These are phyloP conservation scores for Spinacia oleracea DNA, from an alignment of 179 eudicot genomes.

Conservation along the genomic window DNA sequence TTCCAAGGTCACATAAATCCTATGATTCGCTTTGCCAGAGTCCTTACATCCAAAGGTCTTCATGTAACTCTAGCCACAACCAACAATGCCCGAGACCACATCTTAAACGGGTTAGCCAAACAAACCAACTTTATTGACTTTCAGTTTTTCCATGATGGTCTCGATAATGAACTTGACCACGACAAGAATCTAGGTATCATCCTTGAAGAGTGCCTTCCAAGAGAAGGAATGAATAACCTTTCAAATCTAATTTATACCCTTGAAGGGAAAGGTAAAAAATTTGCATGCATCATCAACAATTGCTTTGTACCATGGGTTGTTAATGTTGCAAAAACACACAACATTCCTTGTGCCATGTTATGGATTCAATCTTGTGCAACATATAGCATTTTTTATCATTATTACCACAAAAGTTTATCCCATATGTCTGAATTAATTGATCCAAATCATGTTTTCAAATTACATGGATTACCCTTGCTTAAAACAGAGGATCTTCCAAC, in stretches of 20 bases:
- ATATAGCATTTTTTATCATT: constrained; percentile 29
- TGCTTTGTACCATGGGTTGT: constrained; percentile 39
- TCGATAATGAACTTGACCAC: constrained; percentile 25
- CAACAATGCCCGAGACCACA: constrained; percentile 17
- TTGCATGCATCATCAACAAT: constrained; percentile 31
- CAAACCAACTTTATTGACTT: constrained; percentile 12
- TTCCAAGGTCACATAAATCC: constrained; percentile 40
- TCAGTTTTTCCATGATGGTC: constrained; percentile 36
- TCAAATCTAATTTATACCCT: constrained; percentile 23
- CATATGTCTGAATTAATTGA: constrained; percentile 18
- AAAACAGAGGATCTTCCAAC: constrained; percentile 34
- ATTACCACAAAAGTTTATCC: constrained; percentile 16
- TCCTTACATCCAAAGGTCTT: constrained; percentile 24
- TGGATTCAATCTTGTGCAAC: constrained; percentile 39
- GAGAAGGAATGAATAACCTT: constrained; percentile 26
- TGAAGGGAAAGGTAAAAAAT: constrained; percentile 22
- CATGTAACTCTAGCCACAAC: constrained; percentile 36
- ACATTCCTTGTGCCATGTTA: constrained; percentile 34
- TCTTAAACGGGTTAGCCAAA: constrained; percentile 3
- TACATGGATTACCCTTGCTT: constrained; percentile 29
- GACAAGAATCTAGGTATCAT: constrained; percentile 23
- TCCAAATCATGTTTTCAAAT: constrained; percentile 11
- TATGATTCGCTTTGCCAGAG: constrained; percentile 30
- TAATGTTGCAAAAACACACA: constrained; percentile 26
- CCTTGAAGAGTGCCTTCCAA: constrained; percentile 28